These are phyloP conservation scores for Russula dissimulans DNA, from an alignment of 768 basidiomycete species.

Conservation along the genomic window DNA sequence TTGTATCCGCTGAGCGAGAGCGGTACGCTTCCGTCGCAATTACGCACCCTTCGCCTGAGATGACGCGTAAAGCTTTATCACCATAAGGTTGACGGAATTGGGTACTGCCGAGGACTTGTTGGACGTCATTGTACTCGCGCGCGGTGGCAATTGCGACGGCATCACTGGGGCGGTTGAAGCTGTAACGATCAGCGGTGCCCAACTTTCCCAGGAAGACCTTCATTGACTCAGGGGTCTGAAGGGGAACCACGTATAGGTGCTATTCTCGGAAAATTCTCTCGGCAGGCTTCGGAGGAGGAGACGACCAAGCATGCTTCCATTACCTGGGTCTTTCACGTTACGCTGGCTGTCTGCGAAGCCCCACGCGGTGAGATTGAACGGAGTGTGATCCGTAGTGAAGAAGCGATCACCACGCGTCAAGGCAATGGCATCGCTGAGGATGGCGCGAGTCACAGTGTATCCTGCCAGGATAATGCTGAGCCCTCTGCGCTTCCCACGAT, in stretches of 20 bases:
- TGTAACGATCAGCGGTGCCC: slow-evolving; percentile 45
- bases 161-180: slow-evolving; percentile 39
- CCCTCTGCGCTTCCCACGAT: not conserved
- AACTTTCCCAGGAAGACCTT: slow-evolving; percentile 46
- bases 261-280: slow-evolving; percentile 55
- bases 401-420: slow-evolving; percentile 79
- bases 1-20: not conserved
- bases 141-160: slow-evolving; percentile 27
- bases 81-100: slow-evolving; percentile 44
- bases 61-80: slow-evolving; percentile 40
- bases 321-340: slow-evolving; percentile 59
- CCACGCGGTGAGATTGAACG: slow-evolving; percentile 75
- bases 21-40: not conserved
- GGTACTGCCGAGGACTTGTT: slow-evolving; percentile 40
- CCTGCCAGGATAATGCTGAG: slow-evolving; percentile 29
- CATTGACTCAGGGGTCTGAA: slow-evolving; percentile 69
- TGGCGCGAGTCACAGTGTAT: slow-evolving; percentile 78
- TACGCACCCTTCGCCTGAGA: slow-evolving; percentile 51
- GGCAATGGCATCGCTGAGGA: slow-evolving; percentile 78
- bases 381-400: slow-evolving; percentile 75
- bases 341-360: slow-evolving; percentile 78
- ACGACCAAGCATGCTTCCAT: slow-evolving; percentile 67
- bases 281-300: slow-evolving; percentile 70
- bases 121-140: slow-evolving; percentile 41
- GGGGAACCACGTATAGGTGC: slow-evolving; percentile 82